Conservation (phyloP, 176 grass and related monocot genomes). For the Puya raimondii region DNA sequence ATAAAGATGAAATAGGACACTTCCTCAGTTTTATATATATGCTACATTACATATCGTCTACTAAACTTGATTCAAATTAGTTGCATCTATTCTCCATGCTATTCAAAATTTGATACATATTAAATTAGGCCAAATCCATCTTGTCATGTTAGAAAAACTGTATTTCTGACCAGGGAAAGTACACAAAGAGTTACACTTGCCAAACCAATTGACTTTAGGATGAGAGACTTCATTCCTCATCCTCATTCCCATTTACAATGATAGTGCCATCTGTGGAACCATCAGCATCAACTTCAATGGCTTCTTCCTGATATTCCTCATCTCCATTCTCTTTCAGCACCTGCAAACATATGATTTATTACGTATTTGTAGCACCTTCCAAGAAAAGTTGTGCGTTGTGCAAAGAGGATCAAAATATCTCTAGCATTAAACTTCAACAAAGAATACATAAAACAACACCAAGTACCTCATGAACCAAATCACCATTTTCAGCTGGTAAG, state of each 20-base stretch:
- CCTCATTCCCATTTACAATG: constrained; percentile 86
- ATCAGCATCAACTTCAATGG: constrained; percentile 49
- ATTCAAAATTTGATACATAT: too few species aligned
- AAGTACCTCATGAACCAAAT: constrained; percentile 45
- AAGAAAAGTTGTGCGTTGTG: background rate
- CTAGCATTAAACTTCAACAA: background rate
- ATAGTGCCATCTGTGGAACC: constrained; percentile 49
- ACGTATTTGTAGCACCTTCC: background rate
- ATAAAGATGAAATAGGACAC: too few species aligned
- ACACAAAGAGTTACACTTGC: too few species aligned
- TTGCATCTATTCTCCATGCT: too few species aligned
- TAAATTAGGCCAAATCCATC: too few species aligned
- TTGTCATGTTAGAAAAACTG: too few species aligned
- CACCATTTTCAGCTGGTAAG: constrained; percentile 47
- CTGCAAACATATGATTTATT: constrained; percentile 8
- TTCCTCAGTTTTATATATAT: too few species aligned
- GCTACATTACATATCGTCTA: too few species aligned
- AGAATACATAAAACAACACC: background rate
- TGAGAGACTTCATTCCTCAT: constrained; percentile 39
- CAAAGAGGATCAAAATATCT: constrained; percentile 2
- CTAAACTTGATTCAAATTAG: too few species aligned
- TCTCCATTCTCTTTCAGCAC: constrained; percentile 29
- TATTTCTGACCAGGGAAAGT: too few species aligned
- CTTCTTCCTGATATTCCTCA: constrained; percentile 58
- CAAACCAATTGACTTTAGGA: too few species aligned